phyloP scores from a whole-genome alignment of 345 rosid species.

The Acer campestre region DNA sequence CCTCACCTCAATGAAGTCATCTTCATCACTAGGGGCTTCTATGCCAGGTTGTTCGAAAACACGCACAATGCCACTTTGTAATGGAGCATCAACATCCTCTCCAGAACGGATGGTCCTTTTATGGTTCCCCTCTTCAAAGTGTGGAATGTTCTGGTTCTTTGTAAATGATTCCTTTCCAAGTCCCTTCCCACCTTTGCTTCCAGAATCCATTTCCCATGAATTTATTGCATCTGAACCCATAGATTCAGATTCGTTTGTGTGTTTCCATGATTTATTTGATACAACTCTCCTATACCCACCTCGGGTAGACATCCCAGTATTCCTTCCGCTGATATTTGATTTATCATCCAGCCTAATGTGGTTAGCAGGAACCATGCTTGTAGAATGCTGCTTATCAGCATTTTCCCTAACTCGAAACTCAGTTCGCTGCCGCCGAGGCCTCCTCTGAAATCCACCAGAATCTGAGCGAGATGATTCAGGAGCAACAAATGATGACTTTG shows the following conservation, averaged over 20 bases:
- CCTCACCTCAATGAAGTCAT: constrained; percentile 97
- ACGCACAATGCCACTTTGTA: constrained; percentile 80
- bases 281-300: constrained; percentile 51
- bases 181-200: constrained; percentile 50
- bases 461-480: constrained; percentile 60
- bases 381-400: constrained; percentile 41
- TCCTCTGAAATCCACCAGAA: constrained; percentile 62
- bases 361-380: constrained; percentile 36
- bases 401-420: constrained; percentile 82
- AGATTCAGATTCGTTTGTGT: constrained; percentile 49
- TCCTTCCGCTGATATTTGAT: constrained; percentile 49
- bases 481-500: constrained; percentile 49
- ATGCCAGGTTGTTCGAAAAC: constrained; percentile 88
- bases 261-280: constrained; percentile 61
- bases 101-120: constrained; percentile 49
- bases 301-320: constrained; percentile 37
- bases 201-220: constrained; percentile 45
- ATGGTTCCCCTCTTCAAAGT: constrained; percentile 45
- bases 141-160: constrained; percentile 46
- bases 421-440: constrained; percentile 57
- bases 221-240: constrained; percentile 35
- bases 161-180: constrained; percentile 46
- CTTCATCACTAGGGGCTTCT: constrained; percentile 90
- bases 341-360: constrained; percentile 49
- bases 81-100: constrained; percentile 65